Evolutionary conservation across 2,329 filamentous ascomycete species (phyloP).

Genomic region (Dryadomyces quercivorus): DNA sequence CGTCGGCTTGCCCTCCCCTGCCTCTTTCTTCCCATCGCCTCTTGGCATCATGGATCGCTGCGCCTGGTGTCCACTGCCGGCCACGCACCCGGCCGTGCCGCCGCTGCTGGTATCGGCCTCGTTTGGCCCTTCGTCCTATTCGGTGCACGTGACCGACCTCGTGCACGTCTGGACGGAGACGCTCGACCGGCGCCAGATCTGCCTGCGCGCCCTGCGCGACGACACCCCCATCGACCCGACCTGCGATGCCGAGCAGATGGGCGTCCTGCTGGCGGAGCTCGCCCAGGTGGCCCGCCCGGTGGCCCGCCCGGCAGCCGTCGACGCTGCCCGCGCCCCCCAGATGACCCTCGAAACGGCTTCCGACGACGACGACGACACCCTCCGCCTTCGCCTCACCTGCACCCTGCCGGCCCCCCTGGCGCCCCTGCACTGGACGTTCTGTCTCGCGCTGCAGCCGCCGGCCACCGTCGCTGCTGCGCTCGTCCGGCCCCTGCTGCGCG

Average conservation of each 20-base stretch:
- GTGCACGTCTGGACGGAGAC: constrained; percentile 61
- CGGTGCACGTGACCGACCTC: constrained; percentile 57
- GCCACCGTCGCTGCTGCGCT: constrained; percentile 33
- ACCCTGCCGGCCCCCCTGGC: constrained; percentile 49
- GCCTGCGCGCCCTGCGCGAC: constrained; percentile 46
- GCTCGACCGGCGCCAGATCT: constrained; percentile 48
- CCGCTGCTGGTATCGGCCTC: constrained; percentile 49
- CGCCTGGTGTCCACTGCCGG: constrained; percentile 36
- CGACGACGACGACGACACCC: no score
- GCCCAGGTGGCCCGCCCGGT: no score
- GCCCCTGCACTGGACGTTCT: constrained; percentile 53
- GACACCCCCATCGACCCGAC: constrained; percentile 63
- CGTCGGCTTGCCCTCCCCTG: no score
- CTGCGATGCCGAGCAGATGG: constrained; percentile 55
- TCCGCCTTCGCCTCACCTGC: constrained; percentile 44
- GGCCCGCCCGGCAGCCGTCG: no score
- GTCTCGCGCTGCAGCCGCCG: constrained; percentile 33
- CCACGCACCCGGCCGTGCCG: constrained; percentile 34
- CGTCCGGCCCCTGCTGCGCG: constrained; percentile 38
- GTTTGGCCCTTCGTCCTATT: constrained; percentile 44
- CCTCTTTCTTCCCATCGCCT: not conserved
- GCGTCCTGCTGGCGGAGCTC: constrained; percentile 48
- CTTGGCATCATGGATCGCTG: no score
- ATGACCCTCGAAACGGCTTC: constrained; percentile 15
- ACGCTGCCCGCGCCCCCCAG: not conserved